Evolutionary conservation across 2,329 filamentous ascomycete genomes (phyloP), one percentile per base, ranked within the genome.

Genomic region (Colletotrichum sp.): DNA sequence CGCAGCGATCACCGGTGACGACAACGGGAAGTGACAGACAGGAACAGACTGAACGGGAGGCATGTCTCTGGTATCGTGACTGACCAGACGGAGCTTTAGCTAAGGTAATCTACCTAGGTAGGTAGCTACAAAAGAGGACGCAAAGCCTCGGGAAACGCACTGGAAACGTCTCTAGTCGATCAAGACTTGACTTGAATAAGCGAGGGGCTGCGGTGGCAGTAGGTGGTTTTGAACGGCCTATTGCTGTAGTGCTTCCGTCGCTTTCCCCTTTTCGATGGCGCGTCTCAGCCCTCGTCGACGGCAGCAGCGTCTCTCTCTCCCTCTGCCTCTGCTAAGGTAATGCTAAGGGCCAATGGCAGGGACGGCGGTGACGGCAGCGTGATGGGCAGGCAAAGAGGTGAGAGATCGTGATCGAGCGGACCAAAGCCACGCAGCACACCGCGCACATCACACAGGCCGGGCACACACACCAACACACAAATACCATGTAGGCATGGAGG

Each of bases 231-330:
- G 71, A 55, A 24, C 43, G 71, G 39, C 39, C 52, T 48, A 32
- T 64, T 69, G 26, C 67, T 69, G 63, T 57, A 70, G 66, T 39
- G 57, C n/a, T 43, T 70, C 57, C 65, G 16, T 70, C 28, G 39
- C 24, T 69, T 48, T 72, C 52, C 66, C 39, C 36, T 21, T 70
- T 64, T 63, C 39, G 60, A 60, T 34, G 21, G 57, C 26, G 66
- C 66, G 71, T 64, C 57, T 73, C 66, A 70, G 66, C 71, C 71
- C 57, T 73, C 66, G 43, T 59, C 43, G 63, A 66, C 60, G 34
- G 60, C 60, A 64, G 36, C 63, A 61, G 28, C 26, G 26, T 39
- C 18, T 28, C 60, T 26, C 60, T 61, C 28, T 36, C 60, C 26
- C 28, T 18, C 57, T 60, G 18, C 16, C 13, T 60, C 28, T 60